These are phyloP conservation scores for Aspergillus nomiae DNA, from an alignment of 2,329 filamentous ascomycete genomes.

Conservation along the genomic window DNA sequence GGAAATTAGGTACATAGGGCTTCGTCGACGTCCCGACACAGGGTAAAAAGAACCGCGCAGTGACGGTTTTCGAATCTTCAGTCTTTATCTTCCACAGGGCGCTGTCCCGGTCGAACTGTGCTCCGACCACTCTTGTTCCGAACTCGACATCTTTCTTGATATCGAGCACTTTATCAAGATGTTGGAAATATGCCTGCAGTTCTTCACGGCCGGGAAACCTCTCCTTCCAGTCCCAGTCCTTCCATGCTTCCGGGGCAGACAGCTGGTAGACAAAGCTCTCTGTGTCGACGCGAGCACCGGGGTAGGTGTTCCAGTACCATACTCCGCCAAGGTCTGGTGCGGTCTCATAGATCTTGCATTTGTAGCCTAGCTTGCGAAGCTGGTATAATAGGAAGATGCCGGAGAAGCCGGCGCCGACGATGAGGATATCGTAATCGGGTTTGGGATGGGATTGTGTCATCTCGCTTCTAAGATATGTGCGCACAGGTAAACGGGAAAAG, in stretches of 20 bases:
- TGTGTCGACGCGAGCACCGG: constrained; percentile 9
- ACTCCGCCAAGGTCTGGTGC: constrained; percentile 10
- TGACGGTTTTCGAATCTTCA: constrained; percentile 40
- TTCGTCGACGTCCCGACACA: constrained; percentile 50
- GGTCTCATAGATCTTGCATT: constrained; percentile 6
- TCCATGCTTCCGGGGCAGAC: constrained; percentile 47
- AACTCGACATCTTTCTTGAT: constrained; percentile 50
- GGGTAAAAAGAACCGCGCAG: constrained; percentile 47
- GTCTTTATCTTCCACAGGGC: constrained; percentile 50
- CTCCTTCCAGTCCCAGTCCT: constrained; percentile 47
- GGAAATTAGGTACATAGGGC: constrained; percentile 43
- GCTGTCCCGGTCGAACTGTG: constrained; percentile 39
- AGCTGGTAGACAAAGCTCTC: constrained; percentile 11
- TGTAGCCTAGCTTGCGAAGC: constrained; percentile 12
- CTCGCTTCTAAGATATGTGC: not conserved
- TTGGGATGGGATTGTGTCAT: not conserved
- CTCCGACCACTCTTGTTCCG: constrained; percentile 43
- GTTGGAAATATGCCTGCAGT: constrained; percentile 49
- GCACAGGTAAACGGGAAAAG: not conserved
- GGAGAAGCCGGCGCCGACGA: constrained; percentile 14
- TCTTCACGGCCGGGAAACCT: constrained; percentile 35
- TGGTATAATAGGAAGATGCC: constrained; percentile 11
- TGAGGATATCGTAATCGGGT: constrained; percentile 2
- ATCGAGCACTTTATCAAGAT: constrained; percentile 47
- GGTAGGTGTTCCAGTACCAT: constrained; percentile 15